Evolutionary conservation across 1,284 basidiomycete species (phyloP), one percentile per base, ranked within the genome.

Genomic region (Kalmanozyma brasiliensis): DNA sequence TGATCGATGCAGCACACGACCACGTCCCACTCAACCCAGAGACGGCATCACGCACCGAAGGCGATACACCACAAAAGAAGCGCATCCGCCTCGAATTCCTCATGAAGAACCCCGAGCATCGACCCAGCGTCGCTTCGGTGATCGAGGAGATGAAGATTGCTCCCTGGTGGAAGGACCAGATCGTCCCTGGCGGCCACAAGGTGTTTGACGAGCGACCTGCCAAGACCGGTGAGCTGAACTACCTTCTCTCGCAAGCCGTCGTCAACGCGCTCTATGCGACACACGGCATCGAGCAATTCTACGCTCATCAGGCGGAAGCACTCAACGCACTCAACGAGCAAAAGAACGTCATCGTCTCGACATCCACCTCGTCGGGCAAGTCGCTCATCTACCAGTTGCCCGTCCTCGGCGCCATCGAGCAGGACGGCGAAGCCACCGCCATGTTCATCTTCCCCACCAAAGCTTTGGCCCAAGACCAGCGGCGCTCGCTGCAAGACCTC

Each of bases 381-480:
- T 94, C 91, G 79, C 85, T 95, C 19, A 93, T 95, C 47, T 95
- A 85, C 52, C 84, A 82, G 49, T 56, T 93, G 13, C 93, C 93
- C 1, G 82, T 92, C 9, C 82, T 94, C 43, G 86, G 84, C 40
- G 88, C 87, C 55, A 83, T 95, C 42, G 88, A 92, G 81, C 83
- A 86, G 19, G 86, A 91, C 77, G 79, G 80, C 4, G 76, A 83
- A 14, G 81, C 90, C 2, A 94, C 89, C 0, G 92, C 91, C 1
- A 86, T 95, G 46, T 91, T 93, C 77, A 87, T 95, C 43, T 95
- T 94, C 75, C 93, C 93, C 1, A 95, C 93, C 1, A 95, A 95
- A 89, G 93, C 93, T 9, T 85, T 95, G 26, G 93, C 93, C 1
- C 93, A 95, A 82, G 93, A 95, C 79, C 93, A 95, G 82, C 88